These are phyloP conservation scores for Nicotiana otophora DNA, from an alignment of 257 asterid species.

Conservation along the genomic window DNA sequence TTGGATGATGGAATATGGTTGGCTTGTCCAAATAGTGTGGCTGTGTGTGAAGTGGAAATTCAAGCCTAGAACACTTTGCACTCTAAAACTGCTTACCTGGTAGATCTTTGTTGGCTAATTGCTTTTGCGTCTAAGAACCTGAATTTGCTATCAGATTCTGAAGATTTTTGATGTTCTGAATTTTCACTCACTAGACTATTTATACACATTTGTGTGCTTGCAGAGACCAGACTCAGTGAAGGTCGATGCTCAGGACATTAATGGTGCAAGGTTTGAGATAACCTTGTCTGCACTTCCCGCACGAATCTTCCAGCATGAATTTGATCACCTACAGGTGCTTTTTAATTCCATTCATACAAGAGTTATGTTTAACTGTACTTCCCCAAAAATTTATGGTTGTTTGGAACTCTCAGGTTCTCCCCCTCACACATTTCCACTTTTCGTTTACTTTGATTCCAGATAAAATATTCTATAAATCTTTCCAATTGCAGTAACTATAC, in stretches of 20 bases:
- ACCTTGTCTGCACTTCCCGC: constrained; percentile 75
- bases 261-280: constrained; percentile 59
- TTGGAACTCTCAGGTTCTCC: constrained; percentile 15
- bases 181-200: not conserved
- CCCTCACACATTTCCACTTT: constrained; percentile 57
- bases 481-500: not conserved
- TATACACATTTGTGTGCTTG: not conserved
- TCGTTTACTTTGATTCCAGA: not conserved
- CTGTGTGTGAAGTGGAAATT: not conserved
- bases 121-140: not conserved
- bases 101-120: not conserved
- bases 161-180: not conserved
- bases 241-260: constrained; percentile 76
- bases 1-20: not conserved
- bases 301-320: constrained; percentile 92
- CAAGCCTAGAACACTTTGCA: not conserved
- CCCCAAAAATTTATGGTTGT: not conserved
- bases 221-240: constrained; percentile 87
- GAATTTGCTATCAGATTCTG: not conserved
- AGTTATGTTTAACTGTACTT: constrained; percentile 2
- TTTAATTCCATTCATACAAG: not conserved
- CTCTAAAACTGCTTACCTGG: not conserved
- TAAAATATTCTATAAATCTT: not conserved
- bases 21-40: not conserved
- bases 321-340: constrained; percentile 78